Conservation (phyloP, 2,329 filamentous ascomycete species). For the Xylaria sp. region DNA sequence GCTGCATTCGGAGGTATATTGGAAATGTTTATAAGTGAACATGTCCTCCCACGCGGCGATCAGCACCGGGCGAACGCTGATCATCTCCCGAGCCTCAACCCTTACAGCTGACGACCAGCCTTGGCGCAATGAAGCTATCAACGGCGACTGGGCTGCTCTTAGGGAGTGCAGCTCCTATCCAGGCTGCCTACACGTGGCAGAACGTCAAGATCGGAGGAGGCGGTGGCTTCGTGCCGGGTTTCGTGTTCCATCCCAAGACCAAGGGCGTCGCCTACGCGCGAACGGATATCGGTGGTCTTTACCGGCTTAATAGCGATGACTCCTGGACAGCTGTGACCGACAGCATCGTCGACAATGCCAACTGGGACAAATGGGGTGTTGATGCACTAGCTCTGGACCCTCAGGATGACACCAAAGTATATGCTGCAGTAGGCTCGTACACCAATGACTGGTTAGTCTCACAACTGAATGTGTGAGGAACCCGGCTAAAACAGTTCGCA, state of each 20-base stretch:
- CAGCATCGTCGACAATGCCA: constrained; percentile 54
- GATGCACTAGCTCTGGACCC: constrained; percentile 68
- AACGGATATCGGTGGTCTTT: constrained; percentile 68
- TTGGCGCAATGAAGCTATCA: constrained; percentile 45
- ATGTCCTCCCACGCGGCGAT: constrained; percentile 23
- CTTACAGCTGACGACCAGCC: constrained; percentile 16
- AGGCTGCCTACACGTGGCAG: constrained; percentile 57
- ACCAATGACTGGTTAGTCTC: constrained; percentile 63
- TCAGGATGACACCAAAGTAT: constrained; percentile 62
- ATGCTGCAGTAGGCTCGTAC: constrained; percentile 67
- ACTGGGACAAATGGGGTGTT: constrained; percentile 67
- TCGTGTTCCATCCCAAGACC: constrained; percentile 65
- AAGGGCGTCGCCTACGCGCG: constrained; percentile 65
- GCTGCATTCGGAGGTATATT: constrained; percentile 14
- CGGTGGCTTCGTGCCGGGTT: constrained; percentile 66
- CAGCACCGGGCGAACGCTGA: constrained; percentile 23
- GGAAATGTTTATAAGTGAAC: constrained; percentile 29
- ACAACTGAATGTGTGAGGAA: not conserved
- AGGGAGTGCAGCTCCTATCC: constrained; percentile 39
- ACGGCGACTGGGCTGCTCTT: constrained; percentile 37
- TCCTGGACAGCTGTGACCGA: constrained; percentile 67
- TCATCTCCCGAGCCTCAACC: constrained; percentile 27
- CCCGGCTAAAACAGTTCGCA: constrained; percentile 27
- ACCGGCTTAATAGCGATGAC: constrained; percentile 65
- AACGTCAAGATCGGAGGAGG: constrained; percentile 66